A percentile compares a stretch with the other conserved stretches of the same genome.
Conservation (phyloP, 1,139 yeast genomes). For the Nakaseomyces nivariensis region DNA sequence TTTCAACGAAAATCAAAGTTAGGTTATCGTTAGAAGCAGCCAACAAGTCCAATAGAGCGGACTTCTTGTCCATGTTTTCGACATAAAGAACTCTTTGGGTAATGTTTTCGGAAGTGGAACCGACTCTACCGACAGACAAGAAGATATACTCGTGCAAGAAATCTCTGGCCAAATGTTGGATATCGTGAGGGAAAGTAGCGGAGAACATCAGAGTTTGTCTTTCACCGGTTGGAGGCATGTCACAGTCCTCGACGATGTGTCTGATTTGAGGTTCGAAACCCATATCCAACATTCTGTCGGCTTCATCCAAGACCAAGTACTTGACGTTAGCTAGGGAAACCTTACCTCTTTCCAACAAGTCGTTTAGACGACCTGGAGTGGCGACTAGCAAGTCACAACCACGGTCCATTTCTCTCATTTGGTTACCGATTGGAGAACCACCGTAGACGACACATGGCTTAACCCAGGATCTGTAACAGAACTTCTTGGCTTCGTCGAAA, state of each 20-base stretch:
- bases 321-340: constrained; percentile 84
- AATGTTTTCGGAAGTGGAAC: constrained; percentile 94
- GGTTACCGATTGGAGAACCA: constrained; percentile 89
- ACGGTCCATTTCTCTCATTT: constrained; percentile 78
- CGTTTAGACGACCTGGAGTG: constrained; percentile 98
- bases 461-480: constrained; percentile 97
- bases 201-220: constrained; percentile 98
- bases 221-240: constrained; percentile 83
- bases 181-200: constrained; percentile 97
- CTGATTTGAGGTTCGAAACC: constrained; percentile 99
- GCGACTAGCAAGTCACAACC: constrained; percentile 97
- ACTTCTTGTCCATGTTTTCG: constrained; percentile 91
- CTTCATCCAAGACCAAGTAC: constrained; percentile 94
- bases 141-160: constrained; percentile 92
- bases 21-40: constrained; percentile 65
- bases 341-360: constrained; percentile 87
- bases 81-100: constrained; percentile 90
- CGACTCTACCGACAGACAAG: constrained; percentile 96
- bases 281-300: constrained; percentile 99
- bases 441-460: constrained; percentile 95
- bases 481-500: constrained; percentile 90
- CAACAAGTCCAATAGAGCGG: constrained; percentile 81
- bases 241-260: constrained; percentile 94
- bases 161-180: constrained; percentile 94
- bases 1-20: constrained; percentile 92